These are phyloP conservation scores for Cylindricascospora bacillispora DNA, from an alignment of 1,139 yeast genomes.

Conservation along the genomic window DNA sequence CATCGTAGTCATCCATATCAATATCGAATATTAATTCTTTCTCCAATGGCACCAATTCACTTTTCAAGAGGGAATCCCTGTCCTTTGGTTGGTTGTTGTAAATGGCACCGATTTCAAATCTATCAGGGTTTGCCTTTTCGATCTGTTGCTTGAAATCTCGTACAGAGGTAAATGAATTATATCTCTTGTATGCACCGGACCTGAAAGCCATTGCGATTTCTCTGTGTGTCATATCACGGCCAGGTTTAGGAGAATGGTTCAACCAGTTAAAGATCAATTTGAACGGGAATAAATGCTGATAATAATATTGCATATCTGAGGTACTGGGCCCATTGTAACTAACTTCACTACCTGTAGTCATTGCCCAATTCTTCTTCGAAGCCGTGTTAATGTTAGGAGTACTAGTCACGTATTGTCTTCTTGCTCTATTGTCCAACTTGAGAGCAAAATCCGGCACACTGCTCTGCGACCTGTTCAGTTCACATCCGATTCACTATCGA, in stretches of 20 bases:
- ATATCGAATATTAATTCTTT: conserved; percentile 94
- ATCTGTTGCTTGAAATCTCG: conserved; percentile 73
- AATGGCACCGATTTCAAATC: conserved; percentile 93
- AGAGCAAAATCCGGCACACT: too few relatives aligned
- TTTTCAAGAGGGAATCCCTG: conserved; percentile 65
- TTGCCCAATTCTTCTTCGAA: background rate
- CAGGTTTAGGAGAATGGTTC: conserved; percentile 66
- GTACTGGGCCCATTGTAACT: conserved; percentile 35
- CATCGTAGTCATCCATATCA: conserved; percentile 95
- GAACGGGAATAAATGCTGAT: conserved; percentile 61
- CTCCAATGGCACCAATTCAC: conserved; percentile 64
- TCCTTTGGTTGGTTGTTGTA: conserved; percentile 80
- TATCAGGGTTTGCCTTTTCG: conserved; percentile 61
- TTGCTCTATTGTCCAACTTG: too few relatives aligned
- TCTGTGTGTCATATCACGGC: conserved; percentile 66
- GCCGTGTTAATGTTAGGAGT: too few relatives aligned
- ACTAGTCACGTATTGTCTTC: too few relatives aligned
- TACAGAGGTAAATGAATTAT: conserved; percentile 54
- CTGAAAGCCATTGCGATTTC: conserved; percentile 88
- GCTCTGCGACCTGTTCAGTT: too few relatives aligned
- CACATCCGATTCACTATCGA: too few relatives aligned
- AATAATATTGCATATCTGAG: conserved; percentile 64
- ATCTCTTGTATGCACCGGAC: conserved; percentile 80
- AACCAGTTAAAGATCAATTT: conserved; percentile 75
- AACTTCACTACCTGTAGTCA: background rate